A percentile compares a stretch with the other conserved stretches of the same genome.
phyloP scores from a whole-genome alignment of 768 basidiomycete genomes.

The Boletellus emodensis region DNA sequence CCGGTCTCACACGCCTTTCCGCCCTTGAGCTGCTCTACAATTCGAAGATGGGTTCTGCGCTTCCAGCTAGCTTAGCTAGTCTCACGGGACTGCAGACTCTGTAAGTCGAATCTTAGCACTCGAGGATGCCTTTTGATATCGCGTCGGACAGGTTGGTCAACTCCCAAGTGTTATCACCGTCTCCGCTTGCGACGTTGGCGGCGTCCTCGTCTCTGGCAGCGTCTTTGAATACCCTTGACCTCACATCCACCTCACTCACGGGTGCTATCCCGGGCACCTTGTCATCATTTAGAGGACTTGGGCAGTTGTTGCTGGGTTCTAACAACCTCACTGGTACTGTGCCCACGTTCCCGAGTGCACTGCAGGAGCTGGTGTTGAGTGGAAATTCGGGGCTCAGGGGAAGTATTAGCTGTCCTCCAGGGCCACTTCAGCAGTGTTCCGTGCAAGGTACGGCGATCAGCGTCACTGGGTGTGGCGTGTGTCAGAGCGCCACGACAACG shows the following conservation, averaged over 20 bases:
- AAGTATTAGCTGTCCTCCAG: conserved; percentile 12
- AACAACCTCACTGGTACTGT: conserved; percentile 36
- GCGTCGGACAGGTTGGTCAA: conserved; percentile 32
- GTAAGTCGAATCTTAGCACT: conserved; percentile 18
- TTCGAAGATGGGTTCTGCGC: conserved; percentile 33
- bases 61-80: conserved; percentile 35
- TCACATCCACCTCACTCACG: conserved; percentile 38
- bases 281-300: conserved; percentile 33
- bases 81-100: conserved; percentile 35
- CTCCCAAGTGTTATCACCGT: conserved; percentile 31
- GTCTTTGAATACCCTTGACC: conserved; percentile 36
- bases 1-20: conserved; percentile 30
- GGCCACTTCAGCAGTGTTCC: conserved; percentile 17
- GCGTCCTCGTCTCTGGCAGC: conserved; percentile 30
- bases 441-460: conserved; percentile 21
- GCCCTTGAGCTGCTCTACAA: conserved; percentile 40
- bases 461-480: conserved; percentile 22
- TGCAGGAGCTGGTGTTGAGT: conserved; percentile 34
- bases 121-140: conserved; percentile 1
- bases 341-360: conserved; percentile 33
- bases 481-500: conserved; percentile 14
- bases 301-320: conserved; percentile 36
- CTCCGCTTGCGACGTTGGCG: conserved; percentile 30
- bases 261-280: conserved; percentile 35
- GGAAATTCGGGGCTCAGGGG: conserved; percentile 39